Conservation (phyloP, 331 rosid species). For the Cydonia oblonga region DNA sequence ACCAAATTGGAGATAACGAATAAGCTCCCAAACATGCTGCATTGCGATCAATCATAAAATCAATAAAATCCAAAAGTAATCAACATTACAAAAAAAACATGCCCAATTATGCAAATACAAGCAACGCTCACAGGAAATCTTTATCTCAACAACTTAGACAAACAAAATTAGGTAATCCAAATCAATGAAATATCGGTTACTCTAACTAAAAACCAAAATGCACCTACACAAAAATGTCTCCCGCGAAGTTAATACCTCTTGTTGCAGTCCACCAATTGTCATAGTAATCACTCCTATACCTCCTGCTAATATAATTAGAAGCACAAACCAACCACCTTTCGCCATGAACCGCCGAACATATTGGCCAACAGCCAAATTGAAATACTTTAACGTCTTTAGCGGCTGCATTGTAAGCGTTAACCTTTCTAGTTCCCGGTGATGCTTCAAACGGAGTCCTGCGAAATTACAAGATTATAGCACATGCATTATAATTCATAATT, state of each 20-base stretch:
- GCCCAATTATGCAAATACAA: neutral
- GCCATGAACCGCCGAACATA: conserved; percentile 46
- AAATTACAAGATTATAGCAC: neutral
- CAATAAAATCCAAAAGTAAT: neutral
- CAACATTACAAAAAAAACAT: neutral
- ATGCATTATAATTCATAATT: too few species aligned
- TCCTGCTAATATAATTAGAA: conserved; percentile 30
- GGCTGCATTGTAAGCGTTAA: conserved; percentile 63
- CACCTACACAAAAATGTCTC: neutral
- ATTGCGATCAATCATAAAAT: conserved; percentile 2
- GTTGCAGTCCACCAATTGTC: conserved; percentile 56
- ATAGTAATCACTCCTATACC: conserved; percentile 43
- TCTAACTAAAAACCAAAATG: neutral
- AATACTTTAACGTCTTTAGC: conserved; percentile 58
- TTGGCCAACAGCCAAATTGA: conserved; percentile 50
- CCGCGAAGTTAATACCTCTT: conserved; percentile 33
- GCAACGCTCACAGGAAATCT: neutral
- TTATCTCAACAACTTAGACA: neutral
- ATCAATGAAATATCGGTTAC: neutral
- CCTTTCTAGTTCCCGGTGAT: conserved; percentile 52
- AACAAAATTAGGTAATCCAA: neutral
- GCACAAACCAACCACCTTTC: conserved; percentile 85
- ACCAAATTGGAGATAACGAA: conserved; percentile 55
- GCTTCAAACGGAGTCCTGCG: conserved; percentile 45
- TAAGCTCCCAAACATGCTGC: conserved; percentile 78